phyloP scores from a whole-genome alignment of 106 monocot species.

The Platanthera zijinensis region DNA sequence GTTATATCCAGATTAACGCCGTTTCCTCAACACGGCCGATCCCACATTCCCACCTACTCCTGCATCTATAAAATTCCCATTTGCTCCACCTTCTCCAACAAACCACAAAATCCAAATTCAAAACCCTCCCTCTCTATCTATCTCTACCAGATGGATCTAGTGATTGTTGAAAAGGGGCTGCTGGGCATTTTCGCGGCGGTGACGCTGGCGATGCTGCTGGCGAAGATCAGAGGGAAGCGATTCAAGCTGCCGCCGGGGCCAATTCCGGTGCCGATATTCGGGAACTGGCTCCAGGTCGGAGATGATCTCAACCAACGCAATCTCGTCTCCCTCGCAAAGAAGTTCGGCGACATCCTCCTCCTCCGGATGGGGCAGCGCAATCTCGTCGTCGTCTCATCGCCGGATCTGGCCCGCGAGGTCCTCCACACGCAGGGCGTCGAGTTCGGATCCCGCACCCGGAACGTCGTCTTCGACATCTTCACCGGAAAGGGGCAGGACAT shows the following conservation, averaged over 20 bases:
- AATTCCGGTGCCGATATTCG: constrained; percentile 38
- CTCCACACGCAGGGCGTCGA: constrained; percentile 59
- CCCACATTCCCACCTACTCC: neutral
- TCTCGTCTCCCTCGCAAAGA: constrained; percentile 26
- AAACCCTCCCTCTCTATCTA: neutral
- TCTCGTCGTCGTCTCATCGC: constrained; percentile 45
- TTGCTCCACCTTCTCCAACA: neutral
- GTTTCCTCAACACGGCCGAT: neutral
- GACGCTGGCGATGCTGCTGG: constrained; percentile 21
- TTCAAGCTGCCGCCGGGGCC: constrained; percentile 43
- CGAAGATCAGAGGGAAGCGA: constrained; percentile 24
- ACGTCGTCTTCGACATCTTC: constrained; percentile 58
- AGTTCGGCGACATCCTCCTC: constrained; percentile 41
- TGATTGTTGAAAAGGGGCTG: constrained; percentile 35
- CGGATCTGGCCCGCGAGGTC: constrained; percentile 40
- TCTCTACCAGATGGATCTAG: constrained; percentile 29
- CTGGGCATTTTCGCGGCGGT: constrained; percentile 38
- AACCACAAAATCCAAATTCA: neutral
- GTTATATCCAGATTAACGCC: neutral
- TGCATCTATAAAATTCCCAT: neutral
- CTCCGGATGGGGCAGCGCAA: constrained; percentile 47
- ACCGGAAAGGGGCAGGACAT: constrained; percentile 59
- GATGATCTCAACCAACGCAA: constrained; percentile 51
- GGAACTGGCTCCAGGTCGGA: constrained; percentile 60
- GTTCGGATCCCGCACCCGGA: constrained; percentile 53